Conservation (phyloP, 1,139 yeast species). For the Kazachstania sp. region DNA sequence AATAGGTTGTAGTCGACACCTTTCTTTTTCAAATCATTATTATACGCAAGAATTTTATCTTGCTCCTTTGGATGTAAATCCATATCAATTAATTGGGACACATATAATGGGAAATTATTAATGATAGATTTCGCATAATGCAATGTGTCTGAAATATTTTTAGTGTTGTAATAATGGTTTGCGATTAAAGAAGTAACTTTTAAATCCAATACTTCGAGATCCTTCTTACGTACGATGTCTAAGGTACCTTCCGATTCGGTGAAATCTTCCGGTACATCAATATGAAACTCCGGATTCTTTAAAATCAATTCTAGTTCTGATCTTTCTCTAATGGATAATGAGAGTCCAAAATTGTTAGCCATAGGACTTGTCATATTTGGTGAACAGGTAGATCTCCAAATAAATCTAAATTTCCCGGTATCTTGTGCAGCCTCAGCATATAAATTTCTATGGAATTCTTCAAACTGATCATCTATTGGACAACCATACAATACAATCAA, state of each 20-base stretch:
- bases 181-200: slow-evolving; percentile 42
- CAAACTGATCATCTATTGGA: slow-evolving; percentile 46
- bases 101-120: slow-evolving; percentile 45
- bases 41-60: slow-evolving; percentile 8
- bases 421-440: slow-evolving; percentile 45
- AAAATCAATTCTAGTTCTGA: slow-evolving; percentile 7
- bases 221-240: slow-evolving; percentile 19
- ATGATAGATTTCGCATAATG: slow-evolving; percentile 35
- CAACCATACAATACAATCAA: slow-evolving; percentile 14
- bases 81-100: slow-evolving; percentile 22
- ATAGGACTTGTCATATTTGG: slow-evolving; percentile 24
- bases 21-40: slow-evolving; percentile 10
- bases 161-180: slow-evolving; percentile 25
- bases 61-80: slow-evolving; percentile 7
- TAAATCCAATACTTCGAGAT: slow-evolving; percentile 37
- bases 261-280: slow-evolving; percentile 14
- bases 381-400: slow-evolving; percentile 56
- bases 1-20: slow-evolving; percentile 27
- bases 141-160: slow-evolving; percentile 29
- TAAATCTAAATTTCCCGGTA: slow-evolving; percentile 57
- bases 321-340: slow-evolving; percentile 12
- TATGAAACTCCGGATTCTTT: neutral
- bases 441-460: slow-evolving; percentile 50
- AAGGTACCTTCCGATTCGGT: slow-evolving; percentile 1
- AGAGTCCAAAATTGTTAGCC: slow-evolving; percentile 9